Percentiles rank a stretch among this genome's conserved stretches.
phyloP scores from a whole-genome alignment of 2,329 filamentous ascomycete species.

The Septoria petroselini region DNA sequence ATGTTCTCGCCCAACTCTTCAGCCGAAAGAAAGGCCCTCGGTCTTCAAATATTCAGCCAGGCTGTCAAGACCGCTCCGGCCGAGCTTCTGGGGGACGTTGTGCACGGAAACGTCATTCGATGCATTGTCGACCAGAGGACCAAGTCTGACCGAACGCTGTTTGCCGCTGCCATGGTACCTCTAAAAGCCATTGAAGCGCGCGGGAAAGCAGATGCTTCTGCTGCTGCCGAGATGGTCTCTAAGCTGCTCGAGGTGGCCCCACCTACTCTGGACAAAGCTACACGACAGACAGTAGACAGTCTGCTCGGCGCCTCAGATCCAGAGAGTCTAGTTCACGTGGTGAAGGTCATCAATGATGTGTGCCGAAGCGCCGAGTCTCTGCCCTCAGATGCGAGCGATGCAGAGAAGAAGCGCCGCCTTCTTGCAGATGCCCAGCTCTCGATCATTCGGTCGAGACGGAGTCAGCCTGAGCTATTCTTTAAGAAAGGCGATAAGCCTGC shows the following conservation, averaged over 20 bases:
- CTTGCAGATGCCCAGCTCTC: conserved; percentile 54
- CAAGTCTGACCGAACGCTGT: conserved; percentile 72
- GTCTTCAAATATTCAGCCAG: conserved; percentile 81
- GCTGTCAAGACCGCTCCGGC: conserved; percentile 58
- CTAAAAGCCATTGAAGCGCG: conserved; percentile 67
- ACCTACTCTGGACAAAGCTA: conserved; percentile 80
- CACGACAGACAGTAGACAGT: conserved; percentile 77
- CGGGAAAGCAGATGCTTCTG: conserved; percentile 59
- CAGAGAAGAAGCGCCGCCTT: conserved; percentile 51
- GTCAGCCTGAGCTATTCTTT: conserved; percentile 31
- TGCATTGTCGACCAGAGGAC: conserved; percentile 80
- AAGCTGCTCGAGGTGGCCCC: conserved; percentile 68
- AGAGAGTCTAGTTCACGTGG: conserved; percentile 51
- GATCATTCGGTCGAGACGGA: conserved; percentile 43
- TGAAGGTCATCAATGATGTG: conserved; percentile 47
- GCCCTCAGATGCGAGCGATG: conserved; percentile 42
- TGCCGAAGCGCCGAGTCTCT: conserved; percentile 46
- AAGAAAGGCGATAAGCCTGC: conserved; percentile 30
- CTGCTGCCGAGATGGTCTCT: conserved; percentile 60
- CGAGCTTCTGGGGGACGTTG: conserved; percentile 58
- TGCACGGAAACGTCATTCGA: conserved; percentile 78
- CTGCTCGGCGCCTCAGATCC: conserved; percentile 61
- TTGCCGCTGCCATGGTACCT: conserved; percentile 73
- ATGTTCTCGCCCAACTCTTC: conserved; percentile 80
- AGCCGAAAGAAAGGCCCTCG: conserved; percentile 85